Conservation (phyloP, 2,329 filamentous ascomycete genomes). For the Cylindrodendrum hubeiense region DNA sequence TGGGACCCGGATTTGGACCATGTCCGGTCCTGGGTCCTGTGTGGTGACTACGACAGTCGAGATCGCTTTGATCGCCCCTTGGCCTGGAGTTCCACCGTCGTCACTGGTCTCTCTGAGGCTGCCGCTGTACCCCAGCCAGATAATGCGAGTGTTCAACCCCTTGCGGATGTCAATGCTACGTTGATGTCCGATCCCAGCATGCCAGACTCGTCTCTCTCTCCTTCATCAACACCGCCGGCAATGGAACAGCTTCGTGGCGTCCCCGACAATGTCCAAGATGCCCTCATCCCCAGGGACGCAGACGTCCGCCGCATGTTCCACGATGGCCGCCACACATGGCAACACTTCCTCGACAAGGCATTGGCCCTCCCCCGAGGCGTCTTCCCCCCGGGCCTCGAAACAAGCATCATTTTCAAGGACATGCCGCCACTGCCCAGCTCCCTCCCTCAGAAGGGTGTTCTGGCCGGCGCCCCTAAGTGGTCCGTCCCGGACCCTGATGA, state of each 20-base stretch:
- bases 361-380: conserved; percentile 33
- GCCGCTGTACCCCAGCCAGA: conserved; percentile 30
- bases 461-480: conserved; percentile 43
- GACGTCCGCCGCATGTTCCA: conserved; percentile 40
- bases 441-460: conserved; percentile 37
- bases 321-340: conserved; percentile 38
- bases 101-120: conserved; percentile 42
- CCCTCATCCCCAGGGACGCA: conserved; percentile 35
- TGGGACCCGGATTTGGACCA: conserved; percentile 46
- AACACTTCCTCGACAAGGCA: conserved; percentile 34
- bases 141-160: conserved; percentile 38
- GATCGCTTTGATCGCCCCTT: conserved; percentile 38
- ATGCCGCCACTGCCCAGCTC: conserved; percentile 41
- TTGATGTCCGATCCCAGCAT: conserved; percentile 29
- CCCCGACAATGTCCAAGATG: conserved; percentile 35
- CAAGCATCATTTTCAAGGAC: conserved; percentile 41
- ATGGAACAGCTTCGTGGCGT: conserved; percentile 30
- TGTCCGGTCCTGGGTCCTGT: conserved; percentile 45
- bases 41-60: conserved; percentile 37
- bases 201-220: conserved; percentile 21
- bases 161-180: conserved; percentile 20
- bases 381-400: conserved; percentile 39
- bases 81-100: conserved; percentile 42
- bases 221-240: conserved; percentile 14
- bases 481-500: conserved; percentile 39